Conservation (phyloP, 352 stramenopile species). For the Pythium aristosporum region DNA sequence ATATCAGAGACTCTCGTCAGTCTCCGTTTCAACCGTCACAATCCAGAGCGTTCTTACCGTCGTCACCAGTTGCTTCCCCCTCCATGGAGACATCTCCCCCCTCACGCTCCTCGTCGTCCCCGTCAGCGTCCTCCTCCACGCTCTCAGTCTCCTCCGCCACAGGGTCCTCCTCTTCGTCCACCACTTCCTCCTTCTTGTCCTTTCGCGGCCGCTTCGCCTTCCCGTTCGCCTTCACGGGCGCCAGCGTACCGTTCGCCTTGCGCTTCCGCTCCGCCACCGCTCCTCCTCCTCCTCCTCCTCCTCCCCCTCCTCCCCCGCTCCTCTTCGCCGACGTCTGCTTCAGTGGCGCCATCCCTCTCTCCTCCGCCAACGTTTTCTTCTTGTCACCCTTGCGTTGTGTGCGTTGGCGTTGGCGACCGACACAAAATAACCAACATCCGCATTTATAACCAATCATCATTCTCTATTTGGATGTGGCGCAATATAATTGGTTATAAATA, state of each 20-base stretch:
- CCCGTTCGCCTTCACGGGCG: background rate
- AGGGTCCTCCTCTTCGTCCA: background rate
- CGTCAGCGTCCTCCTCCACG: too few species aligned
- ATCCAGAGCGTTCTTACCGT: background rate
- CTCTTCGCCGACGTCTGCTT: conserved; percentile 5
- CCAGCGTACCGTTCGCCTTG: background rate
- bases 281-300: background rate
- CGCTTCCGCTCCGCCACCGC: conserved; percentile 8
- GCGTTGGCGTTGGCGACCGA: conserved; percentile 3
- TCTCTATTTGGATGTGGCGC: background rate
- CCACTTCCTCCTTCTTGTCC: background rate
- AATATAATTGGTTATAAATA: conserved; percentile 18
- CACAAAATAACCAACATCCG: conserved; percentile 22
- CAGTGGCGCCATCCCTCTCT: conserved; percentile 10
- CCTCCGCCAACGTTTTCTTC: background rate
- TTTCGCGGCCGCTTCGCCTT: conserved; percentile 12
- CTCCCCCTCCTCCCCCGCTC: background rate
- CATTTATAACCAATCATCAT: conserved; percentile 20
- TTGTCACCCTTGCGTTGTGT: conserved; percentile 1
- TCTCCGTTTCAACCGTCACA: background rate
- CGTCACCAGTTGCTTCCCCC: background rate
- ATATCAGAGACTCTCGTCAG: background rate
- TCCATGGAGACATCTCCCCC: background rate
- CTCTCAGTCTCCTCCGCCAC: background rate
- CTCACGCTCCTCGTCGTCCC: background rate